Evolutionary conservation across 2,329 filamentous ascomycete species (phyloP), one percentile per base, ranked within the genome.

Genomic region (Diplocarpon mali): DNA sequence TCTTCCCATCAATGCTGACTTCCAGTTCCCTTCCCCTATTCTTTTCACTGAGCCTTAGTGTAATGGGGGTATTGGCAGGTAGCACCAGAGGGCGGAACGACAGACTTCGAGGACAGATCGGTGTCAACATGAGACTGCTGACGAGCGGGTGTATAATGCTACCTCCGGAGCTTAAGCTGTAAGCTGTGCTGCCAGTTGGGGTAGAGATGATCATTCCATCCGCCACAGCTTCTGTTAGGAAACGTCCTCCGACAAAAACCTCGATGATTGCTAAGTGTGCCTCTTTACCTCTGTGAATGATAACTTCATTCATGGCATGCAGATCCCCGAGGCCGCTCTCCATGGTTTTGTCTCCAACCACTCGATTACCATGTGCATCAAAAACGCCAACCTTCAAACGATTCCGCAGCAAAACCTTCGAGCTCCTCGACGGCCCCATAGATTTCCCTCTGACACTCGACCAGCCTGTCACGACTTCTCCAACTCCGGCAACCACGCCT

Each of bases 151-250:
- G 92, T 34, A 96, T 85, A 55, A 98, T 96, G 55, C 83, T 85
- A 1, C 92, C 92, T 2, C 92, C 92, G 2, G 83, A 85, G 53
- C 84, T 92, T n/a, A 98, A 73, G 47, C 84, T 92, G 68, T 98
- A 98, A 0, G 92, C 92, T 0, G 92, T 98, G 34, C 85, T 93
- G 2, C 92, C 92, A 0, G 92, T 98, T 0, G 92, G 92, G 0
- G 90, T 95, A 51, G 84, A 88, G 47, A 96, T 80, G 36, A 96
- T 83, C 64, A 98, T 93, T 40, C 92, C 92, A 62, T 98, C 92
- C 1, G 89, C 90, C 11, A 94, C 89, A 1, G 87, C 90, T 62
- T 95, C 88, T 1, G 92, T 98, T 37, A 98, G 70, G 57, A 92
- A 93, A 44, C 87, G 80, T 29, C 85, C 83, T 56, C 89, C 89